Conservation (phyloP, 371 early-diverging fungal genomes). For the Mucor sp. region DNA sequence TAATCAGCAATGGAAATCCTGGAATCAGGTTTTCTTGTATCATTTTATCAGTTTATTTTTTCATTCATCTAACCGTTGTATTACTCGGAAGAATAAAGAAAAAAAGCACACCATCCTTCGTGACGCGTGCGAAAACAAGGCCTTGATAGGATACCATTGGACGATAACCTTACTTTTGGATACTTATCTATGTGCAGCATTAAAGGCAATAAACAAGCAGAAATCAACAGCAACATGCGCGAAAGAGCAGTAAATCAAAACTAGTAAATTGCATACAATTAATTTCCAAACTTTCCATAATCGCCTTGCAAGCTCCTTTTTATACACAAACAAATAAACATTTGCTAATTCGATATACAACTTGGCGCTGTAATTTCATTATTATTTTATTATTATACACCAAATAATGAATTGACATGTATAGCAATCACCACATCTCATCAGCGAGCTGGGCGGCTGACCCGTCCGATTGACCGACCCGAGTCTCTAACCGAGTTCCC, state of each 20-base stretch:
- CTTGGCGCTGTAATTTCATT: slow-evolving; percentile 3
- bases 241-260: neutral
- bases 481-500: slow-evolving; percentile 12
- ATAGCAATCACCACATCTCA: neutral
- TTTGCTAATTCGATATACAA: neutral
- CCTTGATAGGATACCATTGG: neutral
- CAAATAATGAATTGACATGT: slow-evolving; percentile 6
- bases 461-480: slow-evolving; percentile 23
- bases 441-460: neutral
- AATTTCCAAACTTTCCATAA: slow-evolving; percentile 6
- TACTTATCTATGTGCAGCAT: slow-evolving; percentile 13
- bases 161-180: neutral
- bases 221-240: neutral
- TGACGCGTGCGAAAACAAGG: slow-evolving; percentile 19
- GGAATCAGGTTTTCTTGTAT: neutral
- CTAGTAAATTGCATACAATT: neutral
- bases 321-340: neutral
- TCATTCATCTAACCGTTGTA: neutral
- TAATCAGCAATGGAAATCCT: slow-evolving; percentile 2
- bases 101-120: slow-evolving; percentile 15
- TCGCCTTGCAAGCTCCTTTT: neutral
- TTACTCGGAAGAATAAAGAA: slow-evolving; percentile 2
- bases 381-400: slow-evolving; percentile 3
- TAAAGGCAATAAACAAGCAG: slow-evolving; percentile 1
- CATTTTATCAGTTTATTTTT: neutral